Conservation (phyloP, 2,329 filamentous ascomycete genomes). For the Xylaria sp. region DNA sequence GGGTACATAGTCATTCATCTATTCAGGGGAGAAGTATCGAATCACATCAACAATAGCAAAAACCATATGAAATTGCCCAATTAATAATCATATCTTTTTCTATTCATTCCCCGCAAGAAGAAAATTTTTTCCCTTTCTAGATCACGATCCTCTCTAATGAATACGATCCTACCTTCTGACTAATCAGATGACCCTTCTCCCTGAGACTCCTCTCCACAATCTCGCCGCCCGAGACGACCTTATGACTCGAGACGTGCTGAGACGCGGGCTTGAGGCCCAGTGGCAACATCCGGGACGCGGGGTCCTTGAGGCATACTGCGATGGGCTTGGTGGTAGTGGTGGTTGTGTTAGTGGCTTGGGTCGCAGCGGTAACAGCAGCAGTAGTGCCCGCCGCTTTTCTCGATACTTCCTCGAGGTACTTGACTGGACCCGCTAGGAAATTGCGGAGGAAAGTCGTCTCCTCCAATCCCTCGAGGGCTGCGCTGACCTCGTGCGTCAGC, state of each 20-base stretch:
- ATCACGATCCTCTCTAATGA: constrained; percentile 81
- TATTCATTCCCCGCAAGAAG: not conserved
- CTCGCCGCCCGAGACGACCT: constrained; percentile 77
- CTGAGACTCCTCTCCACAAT: constrained; percentile 74
- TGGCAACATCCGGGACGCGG: constrained; percentile 67
- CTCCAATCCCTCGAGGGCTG: constrained; percentile 77
- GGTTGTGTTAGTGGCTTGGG: constrained; percentile 48
- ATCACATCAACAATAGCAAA: not conserved
- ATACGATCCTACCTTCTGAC: constrained; percentile 83
- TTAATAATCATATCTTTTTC: not conserved
- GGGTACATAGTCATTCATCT: no score
- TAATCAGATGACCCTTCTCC: constrained; percentile 81
- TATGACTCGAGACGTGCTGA: constrained; percentile 60
- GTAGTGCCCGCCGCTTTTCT: constrained; percentile 30
- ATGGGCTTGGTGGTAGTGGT: constrained; percentile 59
- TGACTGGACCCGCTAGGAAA: constrained; percentile 72
- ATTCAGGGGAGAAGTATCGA: no score
- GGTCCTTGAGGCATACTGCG: constrained; percentile 57
- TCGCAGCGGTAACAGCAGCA: not conserved
- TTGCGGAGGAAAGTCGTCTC: constrained; percentile 74
- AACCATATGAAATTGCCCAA: no score
- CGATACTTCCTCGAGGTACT: constrained; percentile 62
- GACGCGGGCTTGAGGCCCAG: constrained; percentile 74
- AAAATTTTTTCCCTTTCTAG: constrained; percentile 52
- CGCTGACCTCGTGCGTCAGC: constrained; percentile 75